Base-by-base conservation (phyloP, 257 asterid species). In the Leptodermis oblonga region DNA sequence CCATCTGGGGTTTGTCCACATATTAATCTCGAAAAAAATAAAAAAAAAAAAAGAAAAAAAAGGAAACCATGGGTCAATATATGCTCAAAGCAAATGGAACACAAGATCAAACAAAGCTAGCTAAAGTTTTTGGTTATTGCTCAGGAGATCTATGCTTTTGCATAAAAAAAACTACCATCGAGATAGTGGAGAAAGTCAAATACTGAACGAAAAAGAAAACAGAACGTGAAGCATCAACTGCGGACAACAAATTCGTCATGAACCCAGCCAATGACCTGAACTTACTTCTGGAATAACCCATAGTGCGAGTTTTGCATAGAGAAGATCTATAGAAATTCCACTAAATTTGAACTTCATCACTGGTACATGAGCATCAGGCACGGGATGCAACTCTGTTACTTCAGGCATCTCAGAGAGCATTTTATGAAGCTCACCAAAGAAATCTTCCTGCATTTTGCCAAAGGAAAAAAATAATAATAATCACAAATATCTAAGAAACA, bases 201-300 rank as follows among this genome's bases (percentile, higher is more conserved):
- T 5, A 34, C 17, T 37, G 3, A n/a, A 20, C n/a, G 58, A 7
- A 10, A 15, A 22, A 37, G 20, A 62, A 37, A 15, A 58, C 13
- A 30, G 20, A n/a, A 20, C 10, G 1, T 36, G 67, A 37, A 36
- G 20, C 49, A 52, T 52, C 43, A 41, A 36, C 34, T 9, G 49
- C 37, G 33, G 15, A 67, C 20, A 3, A 26, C 22, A 15, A 39
- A 52, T 46, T 36, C 62, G 49, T 11, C n/a, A 51, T 49, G 59
- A 62, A 52, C n/a, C 42, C 42, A 49, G 31, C 45, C 68, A 4
- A 30, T 46, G 52, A 69, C 46, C 65, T 45, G 64, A 52, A 56
- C 84, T 73, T 70, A 80, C 84, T 62, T 80, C 81, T 43, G 79
- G 84, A 66, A 80, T 73, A n/a, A 80, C 79, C 73, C 80, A 73